Evolutionary conservation across 2,329 filamentous ascomycete genomes (phyloP), one percentile per base, ranked within the genome.

Genomic region (Botrytis sinoallii): DNA sequence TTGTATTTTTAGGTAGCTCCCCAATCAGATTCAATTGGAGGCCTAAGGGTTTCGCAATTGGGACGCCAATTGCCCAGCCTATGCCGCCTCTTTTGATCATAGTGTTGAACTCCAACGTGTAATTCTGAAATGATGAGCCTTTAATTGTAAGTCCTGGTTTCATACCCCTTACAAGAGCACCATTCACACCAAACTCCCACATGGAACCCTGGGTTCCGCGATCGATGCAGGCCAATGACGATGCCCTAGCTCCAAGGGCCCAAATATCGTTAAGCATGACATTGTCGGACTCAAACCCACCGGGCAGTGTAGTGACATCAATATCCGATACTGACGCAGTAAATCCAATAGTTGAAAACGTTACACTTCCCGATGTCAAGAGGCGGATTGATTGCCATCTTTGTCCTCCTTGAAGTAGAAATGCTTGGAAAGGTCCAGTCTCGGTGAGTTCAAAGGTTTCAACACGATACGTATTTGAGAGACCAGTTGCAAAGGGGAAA

Each of bases 381-480:
- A 85, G 77, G 3, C 78, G 78, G 38, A 84, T 76, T 0, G 82
- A 81, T 73, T 84, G 79, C 83, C 83, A 85, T 75, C 82, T 76
- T 75, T 84, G 82, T 0, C 82, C 83, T 6, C 83, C 84, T 75
- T 85, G 84, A 0, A 84, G 72, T 55, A 85, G 81, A 32, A 79
- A 82, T 1, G 80, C 82, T 12, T 81, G 72, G 0, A 80, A 35
- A 4, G 74, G 70, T 4, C 83, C 83, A 1, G 70, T 16, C 0
- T 73, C 61, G 0, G 80, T 82, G n/a, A 84, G 55, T 18, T 83
- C 80, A 74, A 48, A 67, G 14, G 44, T 52, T 55, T 52, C 44
- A 46, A 52, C 44, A 9, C 44, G 65, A 55, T n/a, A 57, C 6
- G 32, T 57, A 29, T 69, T 69, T 4, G 48, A 25, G 20, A 57